These are phyloP conservation scores for Danielozyma ontarioensis DNA, from an alignment of 805 yeast species.

Conservation along the genomic window DNA sequence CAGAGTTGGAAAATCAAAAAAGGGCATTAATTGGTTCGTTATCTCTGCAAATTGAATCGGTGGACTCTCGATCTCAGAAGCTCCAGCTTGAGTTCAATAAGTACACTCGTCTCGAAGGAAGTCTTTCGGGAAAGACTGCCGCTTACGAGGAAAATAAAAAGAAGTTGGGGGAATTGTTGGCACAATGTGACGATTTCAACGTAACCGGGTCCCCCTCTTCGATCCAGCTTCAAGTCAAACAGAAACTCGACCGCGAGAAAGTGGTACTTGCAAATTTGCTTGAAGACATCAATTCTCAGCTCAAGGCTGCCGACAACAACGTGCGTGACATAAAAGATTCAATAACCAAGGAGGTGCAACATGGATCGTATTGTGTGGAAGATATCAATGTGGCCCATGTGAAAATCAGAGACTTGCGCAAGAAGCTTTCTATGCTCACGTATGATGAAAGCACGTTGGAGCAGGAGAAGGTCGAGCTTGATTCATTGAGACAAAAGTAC, in stretches of 20 bases:
- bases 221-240: constrained; percentile 15
- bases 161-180: constrained; percentile 3
- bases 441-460: constrained; percentile 45
- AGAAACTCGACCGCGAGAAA: no score
- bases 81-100: background rate
- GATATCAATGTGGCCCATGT: constrained; percentile 34
- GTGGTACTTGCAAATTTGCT: no score
- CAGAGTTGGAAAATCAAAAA: constrained; percentile 13
- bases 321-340: constrained; percentile 15
- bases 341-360: constrained; percentile 39
- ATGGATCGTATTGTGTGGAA: constrained; percentile 30
- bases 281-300: no score
- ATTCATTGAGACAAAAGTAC: constrained; percentile 31
- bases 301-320: background rate
- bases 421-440: constrained; percentile 31
- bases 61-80: background rate
- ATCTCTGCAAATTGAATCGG: no score
- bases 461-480: constrained; percentile 39
- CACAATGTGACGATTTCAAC: constrained; percentile 10
- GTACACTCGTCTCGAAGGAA: constrained; percentile 34
- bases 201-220: constrained; percentile 4
- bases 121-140: constrained; percentile 41
- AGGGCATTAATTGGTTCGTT: no score
- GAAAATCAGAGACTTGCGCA: constrained; percentile 33
- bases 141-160: constrained; percentile 20